These are phyloP conservation scores for Candida nemodendra DNA, from an alignment of 805 yeast genomes.

Conservation along the genomic window DNA sequence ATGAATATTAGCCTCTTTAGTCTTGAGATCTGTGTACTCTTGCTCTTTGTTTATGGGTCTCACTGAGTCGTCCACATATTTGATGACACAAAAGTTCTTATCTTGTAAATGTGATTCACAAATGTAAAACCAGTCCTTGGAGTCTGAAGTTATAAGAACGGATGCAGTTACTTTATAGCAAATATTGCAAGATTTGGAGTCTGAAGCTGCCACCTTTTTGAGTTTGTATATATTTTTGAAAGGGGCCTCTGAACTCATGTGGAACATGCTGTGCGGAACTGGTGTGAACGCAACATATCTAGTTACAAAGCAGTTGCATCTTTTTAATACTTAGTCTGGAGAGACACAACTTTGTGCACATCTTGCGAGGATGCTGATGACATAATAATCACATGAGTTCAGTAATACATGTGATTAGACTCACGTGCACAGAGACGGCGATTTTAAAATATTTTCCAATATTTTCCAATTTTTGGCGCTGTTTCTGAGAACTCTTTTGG, in stretches of 20 bases:
- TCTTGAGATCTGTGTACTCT: constrained; percentile 23
- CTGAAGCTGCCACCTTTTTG: constrained; percentile 41
- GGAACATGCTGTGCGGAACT: too few species aligned
- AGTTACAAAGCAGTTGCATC: too few species aligned
- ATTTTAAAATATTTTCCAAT: too few species aligned
- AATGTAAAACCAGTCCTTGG: constrained; percentile 52
- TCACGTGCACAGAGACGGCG: too few species aligned
- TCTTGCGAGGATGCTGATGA: too few species aligned
- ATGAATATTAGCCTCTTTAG: constrained; percentile 25
- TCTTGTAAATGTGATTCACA: constrained; percentile 50
- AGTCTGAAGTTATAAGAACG: constrained; percentile 43
- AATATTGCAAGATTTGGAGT: constrained; percentile 45
- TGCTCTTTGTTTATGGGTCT: constrained; percentile 17
- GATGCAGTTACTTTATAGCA: constrained; percentile 49
- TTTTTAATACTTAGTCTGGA: too few species aligned
- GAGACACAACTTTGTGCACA: too few species aligned
- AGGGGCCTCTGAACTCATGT: constrained; percentile 23
- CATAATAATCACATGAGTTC: too few species aligned
- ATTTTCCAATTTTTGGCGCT: too few species aligned
- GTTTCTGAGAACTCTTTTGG: too few species aligned
- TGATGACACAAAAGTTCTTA: constrained; percentile 39
- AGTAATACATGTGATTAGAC: too few species aligned
- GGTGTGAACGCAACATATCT: too few species aligned
- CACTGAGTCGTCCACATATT: constrained; percentile 33
- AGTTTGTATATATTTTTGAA: constrained; percentile 36